Percentiles rank a stretch among this genome's conserved stretches.
Evolutionary conservation across 371 early-diverging fungal genomes (phyloP).

Genomic region (Apophysomyces elegans): DNA sequence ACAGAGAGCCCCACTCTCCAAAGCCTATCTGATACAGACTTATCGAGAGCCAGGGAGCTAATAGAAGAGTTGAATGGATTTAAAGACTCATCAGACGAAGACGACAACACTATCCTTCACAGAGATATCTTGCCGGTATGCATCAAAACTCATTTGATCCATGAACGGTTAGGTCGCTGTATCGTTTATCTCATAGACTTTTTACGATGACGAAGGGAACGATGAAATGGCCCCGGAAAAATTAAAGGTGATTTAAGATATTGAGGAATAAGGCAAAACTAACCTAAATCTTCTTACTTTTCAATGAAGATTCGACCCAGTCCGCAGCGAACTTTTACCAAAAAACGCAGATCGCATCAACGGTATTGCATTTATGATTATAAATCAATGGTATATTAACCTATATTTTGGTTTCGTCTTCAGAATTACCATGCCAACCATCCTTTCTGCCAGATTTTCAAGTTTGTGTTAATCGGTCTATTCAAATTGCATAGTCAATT

Average conservation of each 20-base stretch:
- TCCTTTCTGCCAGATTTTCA: constrained; percentile 1
- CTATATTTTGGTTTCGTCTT: not conserved
- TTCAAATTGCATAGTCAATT: not conserved
- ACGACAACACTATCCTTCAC: not conserved
- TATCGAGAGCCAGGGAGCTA: not conserved
- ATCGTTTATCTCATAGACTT: not conserved
- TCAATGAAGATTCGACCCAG: no score
- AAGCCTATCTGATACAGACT: not conserved
- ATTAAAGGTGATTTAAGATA: no score
- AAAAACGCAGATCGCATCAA: not conserved
- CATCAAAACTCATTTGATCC: not conserved
- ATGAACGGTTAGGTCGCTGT: not conserved
- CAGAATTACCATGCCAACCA: not conserved
- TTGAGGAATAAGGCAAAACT: no score
- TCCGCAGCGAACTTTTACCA: no score
- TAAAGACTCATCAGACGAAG: not conserved
- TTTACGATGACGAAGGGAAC: no score
- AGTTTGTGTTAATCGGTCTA: not conserved
- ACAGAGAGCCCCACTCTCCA: not conserved
- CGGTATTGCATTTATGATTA: not conserved
- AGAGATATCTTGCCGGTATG: not conserved
- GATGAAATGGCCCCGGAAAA: no score
- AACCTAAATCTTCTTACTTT: no score
- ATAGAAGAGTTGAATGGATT: not conserved
- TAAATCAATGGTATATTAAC: not conserved